Evolutionary conservation across 2,329 filamentous ascomycete species (phyloP), one percentile per base, ranked within the genome.

Genomic region (Fusarium sp.): DNA sequence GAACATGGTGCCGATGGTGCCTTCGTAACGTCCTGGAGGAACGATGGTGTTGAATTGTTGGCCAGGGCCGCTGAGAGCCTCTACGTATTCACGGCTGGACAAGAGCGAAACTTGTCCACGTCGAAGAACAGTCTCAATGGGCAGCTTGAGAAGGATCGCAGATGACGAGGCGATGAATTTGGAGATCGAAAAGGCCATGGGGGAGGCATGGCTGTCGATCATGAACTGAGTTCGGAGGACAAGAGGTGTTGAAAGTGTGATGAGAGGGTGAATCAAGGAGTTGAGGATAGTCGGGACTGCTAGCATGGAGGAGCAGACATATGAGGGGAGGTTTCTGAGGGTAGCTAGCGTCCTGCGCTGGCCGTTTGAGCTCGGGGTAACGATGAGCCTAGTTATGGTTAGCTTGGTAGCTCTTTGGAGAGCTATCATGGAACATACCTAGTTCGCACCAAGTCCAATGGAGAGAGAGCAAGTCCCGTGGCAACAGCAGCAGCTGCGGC

Each of bases 1-100:
- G 84, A 93, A 95, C 87, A 97, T 94, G 4, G 95, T 97, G 4
- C 93, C 92, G n/a, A 96, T 78, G 2, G 97, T 85, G n/a, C 96
- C 96, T 33, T 88, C 84, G 77, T 97, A 99, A 6, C 87, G 87
- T 4, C 94, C 94, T 0, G 92, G 84, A 4, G 92, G 89, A 1
- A 98, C 89, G 55, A 97, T 90, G 0, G 93, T 94, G 56, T 93
- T 89, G 45, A 92, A 75, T 47, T 79, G 77, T 32, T 78, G 76
- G 5, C 77, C 78, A 27, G 78, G 74, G 43, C 75, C 74, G 20
- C 84, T 81, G 4, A 87, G 78, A 1, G 88, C 86, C 13, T 78
- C 77, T 4, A 85, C 68, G 56, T 88, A 86, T 13, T 80, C 73
- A 2, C 85, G 84, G 15, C 84, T 84, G 17, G 85, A 84, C 45